Evolutionary conservation across 2,329 filamentous ascomycete species (phyloP), one percentile per base, ranked within the genome.

Genomic region (Aspergillus quadricinctus): DNA sequence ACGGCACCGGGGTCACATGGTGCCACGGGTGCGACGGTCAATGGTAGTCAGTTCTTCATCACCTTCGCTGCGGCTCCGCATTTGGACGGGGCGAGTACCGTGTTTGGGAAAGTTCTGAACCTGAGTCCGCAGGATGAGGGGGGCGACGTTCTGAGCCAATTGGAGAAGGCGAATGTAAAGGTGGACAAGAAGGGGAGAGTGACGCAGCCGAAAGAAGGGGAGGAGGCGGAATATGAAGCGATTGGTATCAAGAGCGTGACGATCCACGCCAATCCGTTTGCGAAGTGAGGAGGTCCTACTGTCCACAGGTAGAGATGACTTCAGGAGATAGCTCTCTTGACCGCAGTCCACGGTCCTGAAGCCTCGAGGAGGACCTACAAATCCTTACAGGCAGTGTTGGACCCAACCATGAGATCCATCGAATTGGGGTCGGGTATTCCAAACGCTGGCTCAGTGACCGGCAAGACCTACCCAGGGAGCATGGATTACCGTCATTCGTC

Each of bases 1-100:
- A 73, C 73, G 10, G 80, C 81, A 0, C 77, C 80, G 0, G 75
- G 78, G 17, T 78, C 78, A 19, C 73, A 74, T 31, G 69, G 69
- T 35, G 72, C 73, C 21, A 70, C 68, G 7, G 73, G 74, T 0
- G 52, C 66, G 3, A 71, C 72, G 1, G 68, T 75, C 28, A 85
- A 85, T 60, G 82, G 81, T 0, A 82, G 80, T 54, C 85, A 88
- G 66, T 88, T 88, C 73, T 88, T 87, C 69, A 77, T 88, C 49
- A 83, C 81, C 0, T 82, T 85, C 65, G 83, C 81, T 23, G 73
- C 83, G 1, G 83, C 84, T 14, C 78, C 83, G 54, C 85, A 87
- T 77, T 71, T 88, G 37, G 85, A 87, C 68, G 85, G 85, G 7
- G 83, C 85, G 67, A 88, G 87, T 65, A 86, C 85, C 0, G 83